Conservation (phyloP, 352 stramenopile genomes). For the Pythium brassicae region DNA sequence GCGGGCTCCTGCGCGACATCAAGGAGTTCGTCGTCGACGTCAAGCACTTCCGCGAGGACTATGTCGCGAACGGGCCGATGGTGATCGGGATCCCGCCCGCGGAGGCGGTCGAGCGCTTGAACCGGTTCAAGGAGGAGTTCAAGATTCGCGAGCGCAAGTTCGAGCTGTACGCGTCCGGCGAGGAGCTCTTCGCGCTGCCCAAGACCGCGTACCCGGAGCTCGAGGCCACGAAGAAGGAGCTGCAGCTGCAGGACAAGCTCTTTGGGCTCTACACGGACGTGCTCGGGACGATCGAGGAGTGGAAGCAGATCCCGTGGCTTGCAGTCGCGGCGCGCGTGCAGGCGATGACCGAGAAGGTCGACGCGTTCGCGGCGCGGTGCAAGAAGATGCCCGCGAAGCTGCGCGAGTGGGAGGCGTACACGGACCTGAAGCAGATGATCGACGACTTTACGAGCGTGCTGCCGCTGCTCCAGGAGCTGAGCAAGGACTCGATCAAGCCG, state of each 20-base stretch:
- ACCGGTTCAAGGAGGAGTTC: conserved; percentile 97
- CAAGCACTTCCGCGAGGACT: conserved; percentile 95
- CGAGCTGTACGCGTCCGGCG: conserved; percentile 94
- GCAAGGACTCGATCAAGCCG: conserved; percentile 95
- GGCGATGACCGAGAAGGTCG: conserved; percentile 96
- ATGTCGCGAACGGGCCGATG: conserved; percentile 95
- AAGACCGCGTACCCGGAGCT: conserved; percentile 96
- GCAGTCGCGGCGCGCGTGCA: conserved; percentile 93
- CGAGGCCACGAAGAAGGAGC: conserved; percentile 96
- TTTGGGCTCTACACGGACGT: conserved; percentile 98
- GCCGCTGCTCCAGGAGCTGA: conserved; percentile 94
- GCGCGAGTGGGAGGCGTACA: conserved; percentile 97
- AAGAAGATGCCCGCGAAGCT: conserved; percentile 97
- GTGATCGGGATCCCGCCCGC: conserved; percentile 96
- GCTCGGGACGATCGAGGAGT: conserved; percentile 95
- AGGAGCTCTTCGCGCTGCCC: conserved; percentile 96
- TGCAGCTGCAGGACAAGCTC: conserved; percentile 91
- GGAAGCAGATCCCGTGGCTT: conserved; percentile 96
- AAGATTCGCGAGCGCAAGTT: conserved; percentile 98
- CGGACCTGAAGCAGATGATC: conserved; percentile 95
- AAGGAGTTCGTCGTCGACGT: conserved; percentile 97
- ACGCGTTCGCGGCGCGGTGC: conserved; percentile 93
- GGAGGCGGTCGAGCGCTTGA: conserved; percentile 95
- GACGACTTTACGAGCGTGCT: conserved; percentile 97
- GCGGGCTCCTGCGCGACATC: conserved; percentile 94